These are phyloP conservation scores for Coemansia umbellata DNA, from an alignment of 192 early-diverging fungal genomes.

Conservation along the genomic window DNA sequence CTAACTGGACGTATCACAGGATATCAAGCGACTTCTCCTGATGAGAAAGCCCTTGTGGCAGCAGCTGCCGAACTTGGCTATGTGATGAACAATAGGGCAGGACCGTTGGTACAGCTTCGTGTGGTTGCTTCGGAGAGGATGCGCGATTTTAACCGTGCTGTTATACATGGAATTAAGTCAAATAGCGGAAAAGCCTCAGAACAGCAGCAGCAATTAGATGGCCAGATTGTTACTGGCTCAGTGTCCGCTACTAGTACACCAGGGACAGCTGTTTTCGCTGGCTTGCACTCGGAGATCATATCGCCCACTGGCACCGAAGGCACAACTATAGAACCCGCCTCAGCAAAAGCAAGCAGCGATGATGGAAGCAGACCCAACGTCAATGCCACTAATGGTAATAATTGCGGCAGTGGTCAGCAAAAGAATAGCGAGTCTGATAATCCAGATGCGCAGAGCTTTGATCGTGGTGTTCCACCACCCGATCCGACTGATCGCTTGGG, in stretches of 20 bases:
- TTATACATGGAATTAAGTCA: conserved; percentile 1
- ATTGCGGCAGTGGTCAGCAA: no score
- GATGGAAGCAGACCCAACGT: neutral
- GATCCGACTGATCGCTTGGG: conserved; percentile 35
- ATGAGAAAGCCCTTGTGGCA: conserved; percentile 77
- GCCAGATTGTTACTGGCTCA: neutral
- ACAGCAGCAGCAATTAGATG: neutral
- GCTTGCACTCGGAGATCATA: neutral
- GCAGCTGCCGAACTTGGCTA: conserved; percentile 76
- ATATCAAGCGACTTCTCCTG: conserved; percentile 81
- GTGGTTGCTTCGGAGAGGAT: conserved; percentile 48
- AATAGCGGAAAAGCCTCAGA: neutral
- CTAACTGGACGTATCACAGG: conserved; percentile 57
- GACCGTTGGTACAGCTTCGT: conserved; percentile 48
- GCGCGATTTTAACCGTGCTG: conserved; percentile 35
- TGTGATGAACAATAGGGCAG: conserved; percentile 58
- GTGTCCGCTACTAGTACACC: neutral
- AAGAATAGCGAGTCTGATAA: neutral
- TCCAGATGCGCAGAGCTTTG: conserved; percentile 53
- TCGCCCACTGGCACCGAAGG: neutral
- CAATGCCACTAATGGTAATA: neutral
- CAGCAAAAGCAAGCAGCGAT: neutral
- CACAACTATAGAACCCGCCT: neutral
- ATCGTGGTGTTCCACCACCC: conserved; percentile 42
- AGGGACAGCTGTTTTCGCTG: neutral